Conservation (phyloP, 306 rosid genomes). For the Astragalus glycyphyllos region DNA sequence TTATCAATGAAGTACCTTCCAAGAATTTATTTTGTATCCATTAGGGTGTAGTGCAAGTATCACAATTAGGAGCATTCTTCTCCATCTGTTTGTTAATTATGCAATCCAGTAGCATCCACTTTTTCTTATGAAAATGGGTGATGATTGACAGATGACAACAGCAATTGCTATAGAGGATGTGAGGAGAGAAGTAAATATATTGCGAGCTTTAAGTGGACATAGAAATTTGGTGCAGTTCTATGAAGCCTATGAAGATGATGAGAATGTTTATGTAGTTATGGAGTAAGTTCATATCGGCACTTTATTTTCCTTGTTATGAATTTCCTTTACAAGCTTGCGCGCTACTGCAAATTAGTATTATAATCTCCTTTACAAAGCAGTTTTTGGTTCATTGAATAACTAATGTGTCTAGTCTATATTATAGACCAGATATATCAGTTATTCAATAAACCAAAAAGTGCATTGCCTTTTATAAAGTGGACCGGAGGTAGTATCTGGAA, state of each 20-base stretch:
- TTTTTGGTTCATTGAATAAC: too few species aligned
- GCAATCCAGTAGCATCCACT: constrained; percentile 18
- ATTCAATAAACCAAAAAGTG: too few species aligned
- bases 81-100: constrained; percentile 13
- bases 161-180: constrained; percentile 85
- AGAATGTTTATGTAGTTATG: constrained; percentile 74
- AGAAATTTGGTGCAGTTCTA: constrained; percentile 79
- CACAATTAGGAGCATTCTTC: constrained; percentile 9
- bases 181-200: constrained; percentile 81
- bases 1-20: constrained; percentile 2
- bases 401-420: not conserved
- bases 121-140: constrained; percentile 42
- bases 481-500: not conserved
- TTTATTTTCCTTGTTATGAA: not conserved
- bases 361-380: not conserved
- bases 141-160: constrained; percentile 76
- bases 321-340: not conserved
- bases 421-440: too few species aligned
- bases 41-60: constrained; percentile 6
- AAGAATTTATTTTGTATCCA: constrained; percentile 24
- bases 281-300: constrained; percentile 64
- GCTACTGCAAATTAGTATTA: constrained; percentile 1
- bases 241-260: constrained; percentile 80
- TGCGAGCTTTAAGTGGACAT: constrained; percentile 74
- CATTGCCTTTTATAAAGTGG: too few species aligned